Base-by-base conservation (phyloP, 2,329 filamentous ascomycete species). In the Plectosphaerella plurivora region DNA sequence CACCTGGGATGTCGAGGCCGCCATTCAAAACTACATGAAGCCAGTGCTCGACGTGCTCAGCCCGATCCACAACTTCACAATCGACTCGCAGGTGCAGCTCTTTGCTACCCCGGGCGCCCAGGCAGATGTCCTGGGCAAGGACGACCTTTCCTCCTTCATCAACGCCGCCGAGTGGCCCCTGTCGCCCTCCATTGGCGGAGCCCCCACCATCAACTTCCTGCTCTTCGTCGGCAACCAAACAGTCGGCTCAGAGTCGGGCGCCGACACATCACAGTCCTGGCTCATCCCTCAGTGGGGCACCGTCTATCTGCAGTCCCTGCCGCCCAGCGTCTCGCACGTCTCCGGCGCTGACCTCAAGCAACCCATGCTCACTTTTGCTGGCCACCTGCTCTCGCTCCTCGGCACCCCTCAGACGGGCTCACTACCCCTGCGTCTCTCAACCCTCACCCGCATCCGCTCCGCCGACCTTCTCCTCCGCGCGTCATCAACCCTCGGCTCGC, bases 81-180 rank as follows among this genome's bases (percentile, higher is more conserved):
- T 97, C 48, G 92, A 97, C 65, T 96, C 91, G 0, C 94, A 99
- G 70, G 89, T 99, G 3, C 94, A 99, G 70, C 80, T 97, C 0
- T 97, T 96, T 65, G 93, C 94, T n/a, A 73, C 76, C 2, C 81
- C 83, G 0, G 81, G 84, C n/a, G 80, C 83, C 1, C 78, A 82
- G 61, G 77, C 78, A 15, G 73, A 85, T 22, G 78, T 87, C 0
- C 73, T 99, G 36, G 85, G 82, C 61, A 92, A 91, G 65, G 88
- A 96, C 60, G 91, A 96, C 61, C 78, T 99, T 1, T 91, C 90
- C 37, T 92, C 89, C 1, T 99, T 99, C 64, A 91, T 99, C 69
- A 99, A 99, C 63, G 92, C 93, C 3, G 94, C 94, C 2, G 94
- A 99, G 72, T 99, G 94, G 94, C 94, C 94, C 1, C 73, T 99